Conservation (phyloP, 2,329 filamentous ascomycete genomes). For the Trichoderma hamatum region DNA sequence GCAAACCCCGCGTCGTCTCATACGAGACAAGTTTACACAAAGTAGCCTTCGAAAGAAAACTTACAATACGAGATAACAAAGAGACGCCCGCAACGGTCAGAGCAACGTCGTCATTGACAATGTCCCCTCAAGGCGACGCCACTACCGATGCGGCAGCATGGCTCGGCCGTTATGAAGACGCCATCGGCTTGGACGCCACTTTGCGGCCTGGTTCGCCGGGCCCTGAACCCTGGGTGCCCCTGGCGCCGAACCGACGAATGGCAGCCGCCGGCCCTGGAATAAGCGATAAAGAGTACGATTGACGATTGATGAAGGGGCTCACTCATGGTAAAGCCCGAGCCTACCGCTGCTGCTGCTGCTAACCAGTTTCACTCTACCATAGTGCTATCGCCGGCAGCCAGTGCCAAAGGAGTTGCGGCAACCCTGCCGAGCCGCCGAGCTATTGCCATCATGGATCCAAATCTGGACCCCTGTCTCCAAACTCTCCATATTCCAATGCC, state of each 20-base stretch:
- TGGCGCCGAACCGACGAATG: constrained; percentile 19
- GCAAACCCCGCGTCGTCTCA: constrained; percentile 12
- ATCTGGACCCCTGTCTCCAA: constrained; percentile 15
- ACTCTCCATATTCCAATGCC: constrained; percentile 16
- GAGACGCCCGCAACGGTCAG: not conserved
- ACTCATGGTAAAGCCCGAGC: constrained; percentile 13
- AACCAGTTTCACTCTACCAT: constrained; percentile 12
- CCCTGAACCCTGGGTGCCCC: constrained; percentile 20
- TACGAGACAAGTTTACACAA: not conserved
- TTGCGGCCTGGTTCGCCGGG: constrained; percentile 14
- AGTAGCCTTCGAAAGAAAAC: not conserved
- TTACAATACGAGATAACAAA: not conserved
- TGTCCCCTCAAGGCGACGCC: constrained; percentile 2
- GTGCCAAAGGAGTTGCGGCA: constrained; percentile 16
- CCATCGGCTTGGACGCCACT: constrained; percentile 21
- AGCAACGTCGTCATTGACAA: not conserved
- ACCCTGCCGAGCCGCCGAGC: constrained; percentile 19
- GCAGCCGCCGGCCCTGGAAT: constrained; percentile 1
- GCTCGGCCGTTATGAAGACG: constrained; percentile 23
- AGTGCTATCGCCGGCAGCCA: not conserved
- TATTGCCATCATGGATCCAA: constrained; percentile 19
- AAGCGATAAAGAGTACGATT: constrained; percentile 19
- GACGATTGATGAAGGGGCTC: constrained; percentile 20
- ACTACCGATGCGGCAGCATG: constrained; percentile 19
- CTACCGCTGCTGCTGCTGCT: constrained; percentile 13